A percentile compares a stretch with the other conserved stretches of the same genome.
Evolutionary conservation across 1,139 yeast species (phyloP).

Genomic region (Hemisphaericaspora subhashii): DNA sequence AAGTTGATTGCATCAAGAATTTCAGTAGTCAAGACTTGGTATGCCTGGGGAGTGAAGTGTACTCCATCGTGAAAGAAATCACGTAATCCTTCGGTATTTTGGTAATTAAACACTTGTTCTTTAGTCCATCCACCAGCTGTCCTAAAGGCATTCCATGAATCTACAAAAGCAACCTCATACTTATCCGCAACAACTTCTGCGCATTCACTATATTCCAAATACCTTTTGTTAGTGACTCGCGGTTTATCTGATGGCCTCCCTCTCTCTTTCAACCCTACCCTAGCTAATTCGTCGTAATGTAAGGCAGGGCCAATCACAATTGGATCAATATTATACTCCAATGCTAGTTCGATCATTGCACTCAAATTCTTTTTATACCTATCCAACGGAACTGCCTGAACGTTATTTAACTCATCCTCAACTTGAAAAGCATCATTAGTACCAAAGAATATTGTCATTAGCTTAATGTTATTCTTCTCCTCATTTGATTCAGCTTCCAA

Average conservation of each 20-base stretch:
- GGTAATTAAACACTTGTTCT: constrained; percentile 16
- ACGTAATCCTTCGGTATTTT: constrained; percentile 12
- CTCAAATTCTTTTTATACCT: constrained; percentile 49
- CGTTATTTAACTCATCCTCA: constrained; percentile 53
- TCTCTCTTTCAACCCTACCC: background rate
- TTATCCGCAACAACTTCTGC: constrained; percentile 46
- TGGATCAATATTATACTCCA: constrained; percentile 41
- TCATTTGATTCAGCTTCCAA: constrained; percentile 41
- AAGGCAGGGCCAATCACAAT: constrained; percentile 67
- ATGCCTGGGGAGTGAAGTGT: constrained; percentile 65
- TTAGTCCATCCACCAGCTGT: constrained; percentile 18
- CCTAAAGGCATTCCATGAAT: constrained; percentile 50
- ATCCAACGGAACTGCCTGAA: constrained; percentile 56
- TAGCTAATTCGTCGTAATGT: constrained; percentile 37
- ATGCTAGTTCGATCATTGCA: constrained; percentile 38
- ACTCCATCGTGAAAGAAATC: constrained; percentile 55
- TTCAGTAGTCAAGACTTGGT: constrained; percentile 49
- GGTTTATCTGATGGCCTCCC: constrained; percentile 14
- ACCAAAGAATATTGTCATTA: constrained; percentile 69
- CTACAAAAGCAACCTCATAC: constrained; percentile 50
- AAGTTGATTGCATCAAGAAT: constrained; percentile 43
- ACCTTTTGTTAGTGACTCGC: constrained; percentile 25
- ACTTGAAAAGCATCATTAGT: constrained; percentile 62
- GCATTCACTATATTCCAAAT: constrained; percentile 50
- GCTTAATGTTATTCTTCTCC: constrained; percentile 24